A percentile compares a stretch with the other conserved stretches of the same genome.
phyloP scores from a whole-genome alignment of 2,329 filamentous ascomycete species.

The Davidsoniella australis region DNA sequence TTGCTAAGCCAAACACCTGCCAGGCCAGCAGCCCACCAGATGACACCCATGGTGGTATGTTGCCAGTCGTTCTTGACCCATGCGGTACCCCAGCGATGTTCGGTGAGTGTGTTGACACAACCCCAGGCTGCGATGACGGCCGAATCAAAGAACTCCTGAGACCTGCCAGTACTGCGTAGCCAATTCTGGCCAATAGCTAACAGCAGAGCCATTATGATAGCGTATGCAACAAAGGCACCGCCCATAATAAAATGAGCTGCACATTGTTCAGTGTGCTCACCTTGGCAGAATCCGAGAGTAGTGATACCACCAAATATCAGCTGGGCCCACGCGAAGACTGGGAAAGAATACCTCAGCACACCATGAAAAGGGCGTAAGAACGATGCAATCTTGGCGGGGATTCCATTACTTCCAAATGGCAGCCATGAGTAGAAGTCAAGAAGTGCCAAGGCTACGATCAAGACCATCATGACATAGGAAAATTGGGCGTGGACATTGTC shows the following conservation, averaged over 20 bases:
- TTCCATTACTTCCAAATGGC: constrained; percentile 61
- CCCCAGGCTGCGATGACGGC: constrained; percentile 86
- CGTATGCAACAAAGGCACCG: constrained; percentile 87
- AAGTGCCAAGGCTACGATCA: constrained; percentile 59
- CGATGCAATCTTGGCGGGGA: constrained; percentile 61
- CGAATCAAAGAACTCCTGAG: constrained; percentile 94
- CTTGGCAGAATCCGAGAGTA: constrained; percentile 78
- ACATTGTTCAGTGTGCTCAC: constrained; percentile 82
- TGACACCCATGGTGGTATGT: constrained; percentile 97
- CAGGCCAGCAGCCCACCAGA: constrained; percentile 93
- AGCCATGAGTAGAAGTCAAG: constrained; percentile 78
- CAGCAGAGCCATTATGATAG: constrained; percentile 69
- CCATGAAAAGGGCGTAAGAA: constrained; percentile 59
- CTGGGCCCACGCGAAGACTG: constrained; percentile 74
- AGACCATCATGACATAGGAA: constrained; percentile 62
- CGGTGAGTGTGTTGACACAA: constrained; percentile 94
- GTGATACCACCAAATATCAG: constrained; percentile 95
- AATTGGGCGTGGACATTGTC: constrained; percentile 67
- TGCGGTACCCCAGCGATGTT: constrained; percentile 76
- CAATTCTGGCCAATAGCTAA: constrained; percentile 78
- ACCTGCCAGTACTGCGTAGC: constrained; percentile 65
- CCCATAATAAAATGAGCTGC: constrained; percentile 98
- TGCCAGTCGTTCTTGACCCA: constrained; percentile 94
- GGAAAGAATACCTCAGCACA: constrained; percentile 72
- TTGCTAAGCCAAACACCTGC: constrained; percentile 83